phyloP scores from a whole-genome alignment of 768 basidiomycete genomes.

The Psilocybe cubensis region DNA sequence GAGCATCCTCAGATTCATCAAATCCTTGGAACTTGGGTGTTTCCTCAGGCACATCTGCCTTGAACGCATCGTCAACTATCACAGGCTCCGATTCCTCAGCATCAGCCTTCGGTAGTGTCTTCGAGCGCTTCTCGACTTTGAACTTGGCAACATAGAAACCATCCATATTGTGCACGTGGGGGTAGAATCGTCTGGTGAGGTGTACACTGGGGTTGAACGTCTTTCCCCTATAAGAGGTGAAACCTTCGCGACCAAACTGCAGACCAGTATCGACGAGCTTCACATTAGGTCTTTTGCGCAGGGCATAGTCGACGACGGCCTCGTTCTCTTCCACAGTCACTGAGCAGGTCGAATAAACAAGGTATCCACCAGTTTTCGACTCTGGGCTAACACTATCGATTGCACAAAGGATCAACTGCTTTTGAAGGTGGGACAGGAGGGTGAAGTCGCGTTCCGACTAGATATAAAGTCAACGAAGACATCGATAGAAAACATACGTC shows the following conservation, averaged over 20 bases:
- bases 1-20: conserved; percentile 75
- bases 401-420: conserved; percentile 96
- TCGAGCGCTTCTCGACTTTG: conserved; percentile 84
- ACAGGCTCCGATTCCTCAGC: conserved; percentile 31
- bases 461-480: background rate
- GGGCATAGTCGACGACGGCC: conserved; percentile 95
- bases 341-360: conserved; percentile 99
- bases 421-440: conserved; percentile 95
- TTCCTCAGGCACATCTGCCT: conserved; percentile 20
- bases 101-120: conserved; percentile 34
- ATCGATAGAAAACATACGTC: conserved; percentile 3
- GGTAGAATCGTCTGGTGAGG: conserved; percentile 89
- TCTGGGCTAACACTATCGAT: conserved; percentile 93
- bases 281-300: conserved; percentile 91
- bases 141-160: conserved; percentile 99
- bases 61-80: conserved; percentile 33
- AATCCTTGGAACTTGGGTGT: conserved; percentile 53
- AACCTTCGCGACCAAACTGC: conserved; percentile 92
- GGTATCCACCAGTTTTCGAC: conserved; percentile 89
- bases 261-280: conserved; percentile 92
- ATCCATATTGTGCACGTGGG: conserved; percentile 99
- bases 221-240: conserved; percentile 90
- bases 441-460: conserved; percentile 96
- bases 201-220: conserved; percentile 77
- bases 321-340: conserved; percentile 99